Evolutionary conservation across 2,329 filamentous ascomycete species (phyloP).

Genomic region (Dothideomycetes sp.): DNA sequence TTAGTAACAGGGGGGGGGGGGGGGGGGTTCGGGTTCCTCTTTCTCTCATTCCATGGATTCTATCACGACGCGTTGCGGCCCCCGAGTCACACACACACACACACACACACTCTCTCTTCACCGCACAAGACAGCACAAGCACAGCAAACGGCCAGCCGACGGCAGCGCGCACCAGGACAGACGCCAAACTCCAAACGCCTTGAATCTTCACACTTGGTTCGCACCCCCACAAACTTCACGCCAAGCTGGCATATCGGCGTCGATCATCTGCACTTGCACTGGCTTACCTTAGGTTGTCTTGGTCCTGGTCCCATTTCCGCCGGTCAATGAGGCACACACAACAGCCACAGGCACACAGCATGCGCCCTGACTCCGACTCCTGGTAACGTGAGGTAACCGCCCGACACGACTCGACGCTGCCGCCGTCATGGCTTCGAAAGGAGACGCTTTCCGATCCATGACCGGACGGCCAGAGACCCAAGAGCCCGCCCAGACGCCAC

Average conservation of each 20-base stretch:
- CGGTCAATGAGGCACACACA: too few species aligned
- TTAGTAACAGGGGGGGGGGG: too few species aligned
- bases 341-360: not conserved
- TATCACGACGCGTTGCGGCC: too few species aligned
- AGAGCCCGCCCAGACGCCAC: constrained; percentile 23
- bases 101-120: too few species aligned
- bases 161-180: not conserved
- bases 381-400: too few species aligned
- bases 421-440: constrained; percentile 20
- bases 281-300: too few species aligned
- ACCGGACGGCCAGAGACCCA: constrained; percentile 25
- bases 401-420: too few species aligned
- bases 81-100: too few species aligned
- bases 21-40: too few species aligned
- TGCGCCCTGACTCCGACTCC: too few species aligned
- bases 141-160: not conserved
- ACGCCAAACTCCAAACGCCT: not conserved
- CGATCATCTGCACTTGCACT: too few species aligned
- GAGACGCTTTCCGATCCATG: constrained; percentile 24
- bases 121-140: not conserved
- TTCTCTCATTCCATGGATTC: too few species aligned
- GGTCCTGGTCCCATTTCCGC: not conserved
- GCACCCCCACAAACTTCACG: not conserved
- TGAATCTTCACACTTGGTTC: not conserved
- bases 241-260: not conserved